Conservation (phyloP, 352 stramenopile species). For the Phytopythium kandeliae region DNA sequence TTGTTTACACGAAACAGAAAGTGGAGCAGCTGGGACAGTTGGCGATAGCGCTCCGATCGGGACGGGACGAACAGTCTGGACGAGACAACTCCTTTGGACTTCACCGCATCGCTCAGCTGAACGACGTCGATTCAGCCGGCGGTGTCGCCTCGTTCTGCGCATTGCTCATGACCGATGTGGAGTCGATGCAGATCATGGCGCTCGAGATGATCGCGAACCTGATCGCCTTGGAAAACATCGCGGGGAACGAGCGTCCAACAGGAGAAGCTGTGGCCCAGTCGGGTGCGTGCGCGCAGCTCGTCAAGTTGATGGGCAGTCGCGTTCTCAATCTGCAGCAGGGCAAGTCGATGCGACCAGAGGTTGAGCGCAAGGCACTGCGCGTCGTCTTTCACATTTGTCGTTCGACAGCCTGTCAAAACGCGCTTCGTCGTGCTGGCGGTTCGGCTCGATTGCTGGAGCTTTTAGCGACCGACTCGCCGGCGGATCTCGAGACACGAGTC, state of each 20-base stretch:
- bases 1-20: conserved; percentile 24
- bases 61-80: conserved; percentile 48
- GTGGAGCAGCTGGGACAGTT: conserved; percentile 66
- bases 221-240: conserved; percentile 67
- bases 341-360: conserved; percentile 33
- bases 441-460: conserved; percentile 50
- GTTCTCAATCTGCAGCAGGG: conserved; percentile 51
- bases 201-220: conserved; percentile 77
- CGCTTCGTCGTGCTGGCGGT: conserved; percentile 52
- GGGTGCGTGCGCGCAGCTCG: conserved; percentile 42
- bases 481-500: conserved; percentile 47
- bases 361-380: conserved; percentile 64
- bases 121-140: conserved; percentile 78
- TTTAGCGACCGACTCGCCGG: conserved; percentile 38
- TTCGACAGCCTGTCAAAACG: conserved; percentile 55
- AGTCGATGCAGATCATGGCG: conserved; percentile 44
- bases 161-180: conserved; percentile 44
- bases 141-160: conserved; percentile 70
- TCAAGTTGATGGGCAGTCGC: conserved; percentile 56
- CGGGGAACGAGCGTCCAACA: conserved; percentile 52
- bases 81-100: conserved; percentile 43
- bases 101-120: conserved; percentile 74
- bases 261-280: conserved; percentile 67
- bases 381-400: conserved; percentile 75
- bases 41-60: conserved; percentile 41